Base-by-base conservation (phyloP, 768 basidiomycete genomes). In the Kwoniella pini region DNA sequence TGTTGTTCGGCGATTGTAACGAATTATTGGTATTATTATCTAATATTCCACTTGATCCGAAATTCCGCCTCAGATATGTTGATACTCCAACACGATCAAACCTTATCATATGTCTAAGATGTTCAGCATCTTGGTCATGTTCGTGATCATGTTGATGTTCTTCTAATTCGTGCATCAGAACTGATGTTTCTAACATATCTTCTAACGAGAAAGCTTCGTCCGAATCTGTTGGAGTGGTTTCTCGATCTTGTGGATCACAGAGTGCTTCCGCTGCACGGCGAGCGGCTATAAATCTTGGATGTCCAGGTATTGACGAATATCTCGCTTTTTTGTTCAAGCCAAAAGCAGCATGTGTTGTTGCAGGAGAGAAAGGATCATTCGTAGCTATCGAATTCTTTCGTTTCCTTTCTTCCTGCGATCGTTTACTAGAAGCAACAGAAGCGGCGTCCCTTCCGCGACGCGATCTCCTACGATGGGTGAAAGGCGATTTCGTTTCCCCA, bases 261-360 rank as follows among this genome's bases (percentile, higher is more conserved):
- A 60, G 26, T 9, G 68, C 62, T 30, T 60, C 62, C 5, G 68
- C 69, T 5, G 69, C 67, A 13, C 60, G 51, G 21, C 62, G 62
- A 33, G 72, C 72, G 17, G 62, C 63, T 26, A 70, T 36, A 48
- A 57, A 75, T 19, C 71, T 63, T 13, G 74, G 74, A 60, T 75
- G 74, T 26, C 74, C 74, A 22, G 74, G 74, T 27, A 75, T 75
- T 36, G 71, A 72, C 5, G 74, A 70, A 54, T 75, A 75, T 54
- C 71, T 48, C 12, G 67, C 67, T 39, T 61, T 58, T 42, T 65
- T 62, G 44, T 51, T 44, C 38, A 60, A 27, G 54, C 59, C 50
- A 27, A 59, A 59, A 4, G 52, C 43, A 43, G 40, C 40, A 15
- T 59, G 57, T 3, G n/a, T 30, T 9, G 49, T 13, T 7, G 56